Base-by-base conservation (phyloP, 768 basidiomycete species). In the Daedalea quercina region DNA sequence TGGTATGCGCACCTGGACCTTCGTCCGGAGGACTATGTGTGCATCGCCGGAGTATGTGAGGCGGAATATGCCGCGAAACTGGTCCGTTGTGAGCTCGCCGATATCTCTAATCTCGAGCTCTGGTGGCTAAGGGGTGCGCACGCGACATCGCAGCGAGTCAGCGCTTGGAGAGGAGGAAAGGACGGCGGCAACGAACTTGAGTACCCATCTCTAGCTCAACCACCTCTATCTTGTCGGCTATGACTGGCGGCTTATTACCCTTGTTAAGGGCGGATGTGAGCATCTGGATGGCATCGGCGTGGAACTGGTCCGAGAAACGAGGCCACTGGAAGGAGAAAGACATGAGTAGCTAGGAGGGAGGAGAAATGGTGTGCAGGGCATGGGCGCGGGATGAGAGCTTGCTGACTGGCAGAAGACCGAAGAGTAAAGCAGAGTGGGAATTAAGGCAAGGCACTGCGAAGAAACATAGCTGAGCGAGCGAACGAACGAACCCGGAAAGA, bases 181-280 rank as follows among this genome's bases (percentile, higher is more conserved):
- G n/a, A 17, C 19, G 28, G 28, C 11, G 28, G 4, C 4, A 31
- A 65, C 74, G 50, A 55, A 93, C 94, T 76, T 95, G 87, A 1
- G 90, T 92, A 34, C 96, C 96, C 96, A 99, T 98, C 70, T 97
- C 88, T n/a, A 99, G 74, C 67, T 98, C 96, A 50, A 96, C 90
- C 26, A 99, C 96, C 68, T 98, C 93, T 58, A 99, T 98, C 69
- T 81, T 86, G 72, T 95, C 96, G 50, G 93, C 94, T 60, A 98
- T 97, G 63, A 99, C 88, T 25, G 94, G 93, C 1, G 95, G 96
- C 66, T 96, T 97, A 73, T 85, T 88, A 58, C 96, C 96, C 76
- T 96, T 92, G 77, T 93, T 93, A 69, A 94, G 88, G 41, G 91
- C 90, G n/a, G 84, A 86, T 58, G 94, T 93, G 73, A 98, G 87